A percentile compares a stretch with the other conserved stretches of the same genome.
These are phyloP conservation scores for Aurifilum marmelostoma DNA, from an alignment of 2,329 filamentous ascomycete species.

Conservation along the genomic window DNA sequence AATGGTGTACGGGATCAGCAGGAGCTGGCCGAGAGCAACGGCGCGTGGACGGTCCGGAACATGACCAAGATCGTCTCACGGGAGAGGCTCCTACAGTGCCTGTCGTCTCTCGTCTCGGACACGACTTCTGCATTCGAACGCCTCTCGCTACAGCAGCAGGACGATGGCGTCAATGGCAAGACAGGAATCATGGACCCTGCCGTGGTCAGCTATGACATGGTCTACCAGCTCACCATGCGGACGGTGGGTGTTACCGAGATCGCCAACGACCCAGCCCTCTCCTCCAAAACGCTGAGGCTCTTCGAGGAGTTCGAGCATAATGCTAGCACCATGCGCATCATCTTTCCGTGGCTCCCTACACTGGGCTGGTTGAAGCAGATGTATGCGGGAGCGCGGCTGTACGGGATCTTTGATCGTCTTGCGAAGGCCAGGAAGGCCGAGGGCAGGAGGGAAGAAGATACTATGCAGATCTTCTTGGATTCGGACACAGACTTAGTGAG, in stretches of 20 bases:
- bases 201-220: constrained; percentile 53
- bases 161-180: constrained; percentile 24
- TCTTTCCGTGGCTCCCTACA: constrained; percentile 57
- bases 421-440: constrained; percentile 48
- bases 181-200: constrained; percentile 54
- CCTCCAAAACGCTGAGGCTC: constrained; percentile 46
- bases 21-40: constrained; percentile 31
- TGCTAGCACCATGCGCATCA: constrained; percentile 48
- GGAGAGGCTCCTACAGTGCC: constrained; percentile 42
- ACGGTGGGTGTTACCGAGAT: constrained; percentile 58
- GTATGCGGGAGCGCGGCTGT: constrained; percentile 50
- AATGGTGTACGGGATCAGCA: neutral
- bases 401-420: constrained; percentile 51
- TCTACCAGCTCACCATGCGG: constrained; percentile 62
- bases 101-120: constrained; percentile 50
- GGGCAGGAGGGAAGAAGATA: constrained; percentile 50
- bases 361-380: constrained; percentile 46
- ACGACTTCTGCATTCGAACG: constrained; percentile 41
- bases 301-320: constrained; percentile 52
- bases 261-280: constrained; percentile 47
- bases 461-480: constrained; percentile 58
- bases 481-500: constrained; percentile 48
- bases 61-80: constrained; percentile 43
- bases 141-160: constrained; percentile 38
- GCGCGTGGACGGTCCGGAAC: constrained; percentile 36